A percentile compares a stretch with the other conserved stretches of the same genome.
phyloP scores from a whole-genome alignment of 1,139 yeast species.

The Candida neerlandica region DNA sequence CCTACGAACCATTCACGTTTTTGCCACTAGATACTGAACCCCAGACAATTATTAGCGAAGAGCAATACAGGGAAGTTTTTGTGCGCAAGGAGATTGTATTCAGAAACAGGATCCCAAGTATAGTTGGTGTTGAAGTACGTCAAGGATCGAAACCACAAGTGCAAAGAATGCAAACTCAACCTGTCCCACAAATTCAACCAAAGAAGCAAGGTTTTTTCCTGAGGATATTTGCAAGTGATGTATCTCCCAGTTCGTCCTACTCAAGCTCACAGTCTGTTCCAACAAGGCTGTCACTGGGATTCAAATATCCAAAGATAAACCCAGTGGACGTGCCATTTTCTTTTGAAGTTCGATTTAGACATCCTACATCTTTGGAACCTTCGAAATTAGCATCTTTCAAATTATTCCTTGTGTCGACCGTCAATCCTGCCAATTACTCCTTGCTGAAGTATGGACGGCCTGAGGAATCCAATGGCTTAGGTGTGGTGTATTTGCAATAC shows the following conservation, averaged over 20 bases:
- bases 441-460: slow-evolving; percentile 39
- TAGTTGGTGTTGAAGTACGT: slow-evolving; percentile 35
- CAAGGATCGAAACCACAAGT: neutral
- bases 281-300: slow-evolving; percentile 6
- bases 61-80: slow-evolving; percentile 37
- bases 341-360: slow-evolving; percentile 49
- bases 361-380: slow-evolving; percentile 49
- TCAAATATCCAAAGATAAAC: slow-evolving; percentile 27
- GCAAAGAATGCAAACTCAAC: slow-evolving; percentile 19
- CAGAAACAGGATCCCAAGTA: slow-evolving; percentile 44
- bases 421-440: slow-evolving; percentile 39
- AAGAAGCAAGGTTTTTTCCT: slow-evolving; percentile 26
- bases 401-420: slow-evolving; percentile 37
- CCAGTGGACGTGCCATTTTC: slow-evolving; percentile 45
- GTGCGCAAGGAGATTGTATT: slow-evolving; percentile 44
- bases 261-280: slow-evolving; percentile 13
- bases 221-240: slow-evolving; percentile 19
- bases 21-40: slow-evolving; percentile 51
- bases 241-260: neutral
- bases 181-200: slow-evolving; percentile 15
- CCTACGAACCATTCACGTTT: slow-evolving; percentile 53
- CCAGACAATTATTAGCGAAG: slow-evolving; percentile 21
- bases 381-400: slow-evolving; percentile 43
- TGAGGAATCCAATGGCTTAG: slow-evolving; percentile 50
- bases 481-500: slow-evolving; percentile 45